These are phyloP conservation scores for Akanthomyces dipterigenus DNA, from an alignment of 2,329 filamentous ascomycete genomes.

Conservation along the genomic window DNA sequence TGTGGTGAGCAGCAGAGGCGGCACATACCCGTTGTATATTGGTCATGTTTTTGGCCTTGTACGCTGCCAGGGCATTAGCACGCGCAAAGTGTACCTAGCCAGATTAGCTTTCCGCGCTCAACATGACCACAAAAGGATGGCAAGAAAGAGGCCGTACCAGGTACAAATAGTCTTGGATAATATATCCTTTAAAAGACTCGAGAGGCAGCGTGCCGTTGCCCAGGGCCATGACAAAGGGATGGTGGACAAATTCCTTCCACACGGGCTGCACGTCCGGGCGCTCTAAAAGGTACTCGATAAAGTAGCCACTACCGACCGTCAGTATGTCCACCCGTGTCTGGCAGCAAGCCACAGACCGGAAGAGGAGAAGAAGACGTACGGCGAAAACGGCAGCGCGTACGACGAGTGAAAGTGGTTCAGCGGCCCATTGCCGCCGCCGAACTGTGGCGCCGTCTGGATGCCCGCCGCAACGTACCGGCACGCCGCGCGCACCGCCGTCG, in stretches of 20 bases:
- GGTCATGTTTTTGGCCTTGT: slow-evolving; percentile 69
- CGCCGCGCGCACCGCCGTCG: slow-evolving; percentile 57
- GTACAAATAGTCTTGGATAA: slow-evolving; percentile 90
- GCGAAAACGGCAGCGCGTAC: slow-evolving; percentile 60
- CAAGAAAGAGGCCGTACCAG: slow-evolving; percentile 44
- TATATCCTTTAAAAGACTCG: slow-evolving; percentile 78
- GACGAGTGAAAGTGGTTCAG: slow-evolving; percentile 74
- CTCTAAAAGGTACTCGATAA: slow-evolving; percentile 75
- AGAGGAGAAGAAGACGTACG: too few species aligned
- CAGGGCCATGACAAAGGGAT: slow-evolving; percentile 73
- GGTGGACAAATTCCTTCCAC: slow-evolving; percentile 73
- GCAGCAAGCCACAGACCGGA: too few species aligned
- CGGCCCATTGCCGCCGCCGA: slow-evolving; percentile 64
- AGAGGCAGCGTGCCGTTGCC: slow-evolving; percentile 68
- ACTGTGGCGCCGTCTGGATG: slow-evolving; percentile 56
- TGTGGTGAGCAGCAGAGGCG: background rate
- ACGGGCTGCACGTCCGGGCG: slow-evolving; percentile 64
- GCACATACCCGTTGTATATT: slow-evolving; percentile 63
- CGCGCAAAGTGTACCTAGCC: slow-evolving; percentile 74
- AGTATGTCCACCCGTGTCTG: too few species aligned
- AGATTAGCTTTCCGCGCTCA: background rate
- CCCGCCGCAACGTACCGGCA: slow-evolving; percentile 66
- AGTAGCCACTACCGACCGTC: slow-evolving; percentile 52
- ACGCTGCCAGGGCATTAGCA: slow-evolving; percentile 76
- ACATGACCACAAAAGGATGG: background rate